These are phyloP conservation scores for Beauveria sp. DNA, from an alignment of 2,329 filamentous ascomycete genomes.

Conservation along the genomic window DNA sequence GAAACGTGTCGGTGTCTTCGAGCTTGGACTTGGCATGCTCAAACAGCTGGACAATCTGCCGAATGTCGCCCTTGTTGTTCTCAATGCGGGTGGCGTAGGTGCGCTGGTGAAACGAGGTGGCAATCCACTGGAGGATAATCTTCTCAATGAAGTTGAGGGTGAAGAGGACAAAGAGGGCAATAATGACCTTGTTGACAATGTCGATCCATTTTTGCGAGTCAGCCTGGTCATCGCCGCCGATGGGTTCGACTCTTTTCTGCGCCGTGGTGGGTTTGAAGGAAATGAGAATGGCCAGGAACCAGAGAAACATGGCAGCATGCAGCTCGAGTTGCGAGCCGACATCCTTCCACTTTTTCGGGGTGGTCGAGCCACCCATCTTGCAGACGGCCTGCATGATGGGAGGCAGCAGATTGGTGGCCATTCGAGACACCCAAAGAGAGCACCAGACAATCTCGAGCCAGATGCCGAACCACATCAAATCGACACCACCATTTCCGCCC, in stretches of 20 bases:
- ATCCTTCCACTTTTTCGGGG: constrained; percentile 87
- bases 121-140: constrained; percentile 89
- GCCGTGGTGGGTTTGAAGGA: constrained; percentile 81
- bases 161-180: constrained; percentile 72
- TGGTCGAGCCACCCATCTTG: constrained; percentile 71
- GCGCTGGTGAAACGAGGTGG: constrained; percentile 82
- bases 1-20: constrained; percentile 43
- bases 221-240: constrained; percentile 26
- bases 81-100: constrained; percentile 90
- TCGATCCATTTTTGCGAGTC: constrained; percentile 59
- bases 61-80: constrained; percentile 85
- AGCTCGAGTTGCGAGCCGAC: constrained; percentile 80
- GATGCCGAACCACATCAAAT: constrained; percentile 84
- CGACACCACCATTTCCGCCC: constrained; percentile 62
- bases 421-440: constrained; percentile 70
- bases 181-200: constrained; percentile 76
- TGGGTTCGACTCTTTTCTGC: constrained; percentile 35
- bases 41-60: constrained; percentile 44
- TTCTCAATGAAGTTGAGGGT: constrained; percentile 83
- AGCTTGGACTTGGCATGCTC: constrained; percentile 72
- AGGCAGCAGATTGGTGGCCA: constrained; percentile 44
- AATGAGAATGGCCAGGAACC: constrained; percentile 79
- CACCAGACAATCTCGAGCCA: constrained; percentile 94
- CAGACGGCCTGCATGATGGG: constrained; percentile 44
- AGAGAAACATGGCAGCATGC: constrained; percentile 80